A percentile compares a stretch with the other conserved stretches of the same genome.
These are phyloP conservation scores for Globisporangium barbulae DNA, from an alignment of 352 stramenopile genomes.

Conservation along the genomic window DNA sequence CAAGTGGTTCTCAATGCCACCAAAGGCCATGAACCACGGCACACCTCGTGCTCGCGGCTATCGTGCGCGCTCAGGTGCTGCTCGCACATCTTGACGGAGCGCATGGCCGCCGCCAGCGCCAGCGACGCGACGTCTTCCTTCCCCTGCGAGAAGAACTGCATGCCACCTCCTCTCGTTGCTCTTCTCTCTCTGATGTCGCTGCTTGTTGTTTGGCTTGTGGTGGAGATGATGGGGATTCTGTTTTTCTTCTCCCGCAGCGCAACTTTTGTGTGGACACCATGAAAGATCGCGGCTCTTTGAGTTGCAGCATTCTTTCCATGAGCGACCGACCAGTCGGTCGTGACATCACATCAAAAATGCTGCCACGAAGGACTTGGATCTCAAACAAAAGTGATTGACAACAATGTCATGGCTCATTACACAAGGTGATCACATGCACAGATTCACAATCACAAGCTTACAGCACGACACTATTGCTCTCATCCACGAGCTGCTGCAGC, in stretches of 20 bases:
- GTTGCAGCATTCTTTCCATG: constrained; percentile 2
- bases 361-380: constrained; percentile 1
- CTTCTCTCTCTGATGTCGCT: background rate
- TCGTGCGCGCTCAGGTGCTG: constrained; percentile 21
- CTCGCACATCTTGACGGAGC: constrained; percentile 27
- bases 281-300: constrained; percentile 13
- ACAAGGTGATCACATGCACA: background rate
- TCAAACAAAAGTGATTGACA: background rate
- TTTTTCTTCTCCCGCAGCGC: background rate
- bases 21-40: background rate
- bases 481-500: constrained; percentile 20
- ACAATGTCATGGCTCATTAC: background rate
- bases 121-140: constrained; percentile 28
- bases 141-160: constrained; percentile 39
- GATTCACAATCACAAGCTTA: background rate
- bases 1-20: background rate
- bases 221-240: background rate
- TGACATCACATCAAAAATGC: background rate
- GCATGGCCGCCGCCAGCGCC: constrained; percentile 34
- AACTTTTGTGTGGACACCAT: background rate
- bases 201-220: background rate
- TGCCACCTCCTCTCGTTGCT: constrained; percentile 6
- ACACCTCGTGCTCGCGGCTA: constrained; percentile 31
- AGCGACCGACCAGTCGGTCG: background rate
- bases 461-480: constrained; percentile 8